Evolutionary conservation across 208 protist species (phyloP).

Genomic region (Trichomonas tenax): DNA sequence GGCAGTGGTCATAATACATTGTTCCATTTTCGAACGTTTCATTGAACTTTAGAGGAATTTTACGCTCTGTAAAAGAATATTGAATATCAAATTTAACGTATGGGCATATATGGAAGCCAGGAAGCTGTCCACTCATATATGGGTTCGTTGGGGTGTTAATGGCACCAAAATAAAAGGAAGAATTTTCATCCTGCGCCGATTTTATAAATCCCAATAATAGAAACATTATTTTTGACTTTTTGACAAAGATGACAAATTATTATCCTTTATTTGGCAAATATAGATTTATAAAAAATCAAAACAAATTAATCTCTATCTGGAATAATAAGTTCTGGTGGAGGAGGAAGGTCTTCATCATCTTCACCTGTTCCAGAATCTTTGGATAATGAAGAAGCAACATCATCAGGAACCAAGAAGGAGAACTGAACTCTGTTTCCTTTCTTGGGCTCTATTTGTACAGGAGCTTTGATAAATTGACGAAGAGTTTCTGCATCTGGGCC

Average conservation of each 20-base stretch:
- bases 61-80: not conserved
- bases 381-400: not conserved
- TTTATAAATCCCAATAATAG: too few species aligned
- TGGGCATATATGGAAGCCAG: not conserved
- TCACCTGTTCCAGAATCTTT: not conserved
- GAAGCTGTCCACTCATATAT: not conserved
- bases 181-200: not conserved
- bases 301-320: not conserved
- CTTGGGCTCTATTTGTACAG: not conserved
- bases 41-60: not conserved
- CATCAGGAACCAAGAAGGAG: not conserved
- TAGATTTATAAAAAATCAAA: too few species aligned
- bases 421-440: not conserved
- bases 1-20: not conserved
- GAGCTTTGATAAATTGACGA: not conserved
- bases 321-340: not conserved
- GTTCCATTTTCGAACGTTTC: not conserved
- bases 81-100: not conserved
- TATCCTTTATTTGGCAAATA: too few species aligned
- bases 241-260: too few species aligned
- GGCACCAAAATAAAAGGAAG: not conserved
- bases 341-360: not conserved
- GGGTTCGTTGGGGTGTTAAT: not conserved
- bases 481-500: not conserved
- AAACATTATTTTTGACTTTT: too few species aligned